Base-by-base conservation (phyloP, 106 monocot genomes). In the Dioscorea alata region DNA sequence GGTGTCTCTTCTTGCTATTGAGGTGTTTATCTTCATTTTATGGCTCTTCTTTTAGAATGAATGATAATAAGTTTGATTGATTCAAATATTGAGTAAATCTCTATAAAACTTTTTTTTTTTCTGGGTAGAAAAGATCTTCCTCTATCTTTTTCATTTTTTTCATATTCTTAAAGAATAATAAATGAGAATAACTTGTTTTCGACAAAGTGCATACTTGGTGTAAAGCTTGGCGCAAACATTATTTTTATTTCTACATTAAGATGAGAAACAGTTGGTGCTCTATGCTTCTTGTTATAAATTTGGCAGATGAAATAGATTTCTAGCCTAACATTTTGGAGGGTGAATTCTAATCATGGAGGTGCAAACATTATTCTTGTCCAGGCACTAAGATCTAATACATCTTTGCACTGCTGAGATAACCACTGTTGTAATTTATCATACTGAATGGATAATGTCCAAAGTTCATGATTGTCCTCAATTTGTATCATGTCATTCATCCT, bases 311-410 rank as follows among this genome's bases (percentile, higher is more conserved):
- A 54, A 54, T 19, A 54, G 0, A 8, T 54, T 54, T 54, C 3
- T 54, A 18, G 18, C 15, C 54, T 54, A 19, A 14, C 15, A 18
- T 53, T 59, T 59, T 59, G 3, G 1, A 21, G 15, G 9, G 4
- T 2, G 3, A 9, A 20, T 9, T 59, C 18, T 22, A n/a, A 59
- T 19, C 20, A n/a, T 9, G 3, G 4, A 71, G 96, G 92, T 59
- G 96, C 92, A 72, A 89, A 97, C 57, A 92, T 97, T 64, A 64
- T 97, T 71, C 92, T 97, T 22, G 74, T 92, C 76, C 96, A 92
- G 89, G 96, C 92, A 57, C 42, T 8, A 33, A 21, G 33, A 60
- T 35, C 10, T 33, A 64, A 13, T 54, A 22, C 18, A 23, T 63
- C 5, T 56, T 21, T 16, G 21, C 56, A 18, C 4, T 15, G 18